Base-by-base conservation (phyloP, 2,329 filamentous ascomycete species). In the Lecanoromycetidae sp. region DNA sequence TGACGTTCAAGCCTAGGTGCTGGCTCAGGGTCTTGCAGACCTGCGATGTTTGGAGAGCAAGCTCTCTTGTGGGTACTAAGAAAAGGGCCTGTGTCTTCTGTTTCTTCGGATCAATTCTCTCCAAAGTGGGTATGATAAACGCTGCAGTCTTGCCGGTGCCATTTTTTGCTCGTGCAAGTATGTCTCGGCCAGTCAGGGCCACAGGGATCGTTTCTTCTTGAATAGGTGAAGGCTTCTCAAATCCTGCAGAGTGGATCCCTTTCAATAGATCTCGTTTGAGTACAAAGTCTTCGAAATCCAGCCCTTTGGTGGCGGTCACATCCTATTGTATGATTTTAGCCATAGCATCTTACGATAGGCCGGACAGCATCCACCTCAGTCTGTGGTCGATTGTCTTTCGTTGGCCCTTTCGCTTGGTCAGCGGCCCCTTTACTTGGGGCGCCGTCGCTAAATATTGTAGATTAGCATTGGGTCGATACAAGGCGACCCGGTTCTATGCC, bases 181-280 rank as follows among this genome's bases (percentile, higher is more conserved):
- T 88, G 63, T 98, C 91, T 68, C 90, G 80, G 48, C 91, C 91
- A 39, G 90, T 94, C 48, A 98, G 76, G 42, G 91, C 91, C 56
- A 98, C 90, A 39, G 91, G 91, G 60, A 98, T 95, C 46, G 91
- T 87, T 71, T 96, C 91, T 80, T 98, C 91, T 78, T 98, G 91
- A 59, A 98, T 98, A 9, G 91, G 91, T 48, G 91, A 98, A 13
- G 91, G 91, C 70, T 94, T 95, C 66, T 98, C 91, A 66, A 95
- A 98, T 54, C 91, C 91, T 57, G 91, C 91, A 71, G 98, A 91
- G 66, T 96, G 98, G 56, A 98, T 96, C 53, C 91, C 91, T 90
- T 96, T 98, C 70, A 98, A 79, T 52, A 98, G 72, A 63, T 94
- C 86, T 63, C 91, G 78, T 72, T 94, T 94, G 58, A 98, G 82